phyloP scores from a whole-genome alignment of 805 yeast species.

The Lipomyces anomalus region DNA sequence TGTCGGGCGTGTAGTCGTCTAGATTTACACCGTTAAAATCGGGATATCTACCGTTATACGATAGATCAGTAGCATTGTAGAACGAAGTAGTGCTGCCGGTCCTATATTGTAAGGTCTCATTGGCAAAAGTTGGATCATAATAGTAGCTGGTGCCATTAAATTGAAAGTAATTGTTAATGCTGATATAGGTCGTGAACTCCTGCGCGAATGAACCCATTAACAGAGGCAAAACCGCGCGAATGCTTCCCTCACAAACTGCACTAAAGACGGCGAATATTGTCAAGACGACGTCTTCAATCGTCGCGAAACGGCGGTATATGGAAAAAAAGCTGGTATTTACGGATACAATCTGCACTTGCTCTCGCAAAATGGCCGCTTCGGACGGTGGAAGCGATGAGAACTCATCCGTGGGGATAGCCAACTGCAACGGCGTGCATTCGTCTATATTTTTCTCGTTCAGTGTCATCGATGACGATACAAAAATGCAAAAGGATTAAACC shows the following conservation, averaged over 20 bases:
- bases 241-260: conserved; percentile 19
- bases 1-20: conserved; percentile 14
- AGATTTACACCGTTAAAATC: conserved; percentile 12
- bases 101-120: conserved; percentile 4
- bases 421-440: too few relatives aligned
- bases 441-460: too few relatives aligned
- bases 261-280: conserved; percentile 8
- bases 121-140: not conserved
- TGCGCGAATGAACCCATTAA: conserved; percentile 38
- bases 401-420: too few relatives aligned
- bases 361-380: conserved; percentile 33
- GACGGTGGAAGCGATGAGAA: conserved; percentile 27
- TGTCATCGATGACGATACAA: too few relatives aligned
- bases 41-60: not conserved
- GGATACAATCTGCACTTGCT: conserved; percentile 28
- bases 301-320: conserved; percentile 31
- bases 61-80: conserved; percentile 7
- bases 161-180: not conserved
- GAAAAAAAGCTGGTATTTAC: conserved; percentile 9
- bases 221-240: conserved; percentile 35
- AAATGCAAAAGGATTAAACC: too few relatives aligned
- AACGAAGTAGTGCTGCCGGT: conserved; percentile 6
- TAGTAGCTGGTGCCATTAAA: not conserved
- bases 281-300: conserved; percentile 3
- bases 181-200: conserved; percentile 32